phyloP scores from a whole-genome alignment of 768 basidiomycete genomes.

The Lepiota brunneoincarnata region DNA sequence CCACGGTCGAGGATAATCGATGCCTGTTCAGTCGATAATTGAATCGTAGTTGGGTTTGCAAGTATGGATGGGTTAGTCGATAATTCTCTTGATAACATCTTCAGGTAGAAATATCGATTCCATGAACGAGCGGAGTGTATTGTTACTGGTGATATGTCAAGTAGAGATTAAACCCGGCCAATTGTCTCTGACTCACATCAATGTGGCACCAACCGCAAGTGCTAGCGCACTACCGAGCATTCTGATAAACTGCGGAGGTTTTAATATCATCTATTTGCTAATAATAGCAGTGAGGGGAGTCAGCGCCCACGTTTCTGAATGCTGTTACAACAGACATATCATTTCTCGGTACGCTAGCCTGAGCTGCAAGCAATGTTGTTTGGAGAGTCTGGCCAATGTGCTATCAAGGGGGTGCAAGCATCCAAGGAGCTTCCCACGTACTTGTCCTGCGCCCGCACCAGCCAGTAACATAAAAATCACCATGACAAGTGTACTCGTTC shows the following conservation, averaged over 20 bases:
- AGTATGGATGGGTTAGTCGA: conserved; percentile 47
- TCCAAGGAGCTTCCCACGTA: conserved; percentile 23
- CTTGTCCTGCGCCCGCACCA: conserved; percentile 60
- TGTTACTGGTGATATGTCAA: conserved; percentile 34
- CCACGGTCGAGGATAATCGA: conserved; percentile 42
- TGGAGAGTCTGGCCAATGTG: conserved; percentile 42
- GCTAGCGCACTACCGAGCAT: conserved; percentile 68
- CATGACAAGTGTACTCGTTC: conserved; percentile 45
- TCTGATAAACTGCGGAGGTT: conserved; percentile 52
- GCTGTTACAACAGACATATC: conserved; percentile 81
- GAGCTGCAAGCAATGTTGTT: conserved; percentile 69
- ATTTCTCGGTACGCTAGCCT: conserved; percentile 64
- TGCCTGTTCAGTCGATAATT: conserved; percentile 35
- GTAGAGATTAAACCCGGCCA: background rate
- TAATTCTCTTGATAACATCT: conserved; percentile 37
- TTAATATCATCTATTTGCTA: background rate
- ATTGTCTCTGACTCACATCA: conserved; percentile 38
- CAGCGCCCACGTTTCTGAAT: conserved; percentile 49
- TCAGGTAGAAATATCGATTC: conserved; percentile 32
- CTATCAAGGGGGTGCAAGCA: background rate
- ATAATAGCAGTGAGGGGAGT: background rate
- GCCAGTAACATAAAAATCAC: conserved; percentile 61
- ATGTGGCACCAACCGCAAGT: conserved; percentile 57
- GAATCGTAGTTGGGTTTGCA: conserved; percentile 27
- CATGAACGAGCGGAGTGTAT: conserved; percentile 44